phyloP scores from a whole-genome alignment of 129 eudicot species.

The carrot (Daucus carota) region DH1_v3.0 NC_030388.2:32399001-32399500 shows the following conservation, averaged over 20 bases:
- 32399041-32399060: neutral
- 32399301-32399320: too few relatives aligned
- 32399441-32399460: too few relatives aligned
- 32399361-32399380: too few relatives aligned
- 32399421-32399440: too few relatives aligned
- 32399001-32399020: neutral
- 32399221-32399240: constrained; percentile 74
- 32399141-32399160: neutral
- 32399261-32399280: constrained; percentile 77
- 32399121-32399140: neutral
- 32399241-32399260: constrained; percentile 85
- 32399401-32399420: too few relatives aligned
- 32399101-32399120: neutral
- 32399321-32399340: too few relatives aligned
- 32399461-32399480: too few relatives aligned
- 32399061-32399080: neutral
- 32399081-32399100: neutral
- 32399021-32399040: neutral
- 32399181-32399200: too few relatives aligned
- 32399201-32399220: constrained; percentile 91
- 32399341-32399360: too few relatives aligned
- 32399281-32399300: too few relatives aligned
- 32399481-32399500: too few relatives aligned
- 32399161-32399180: neutral
- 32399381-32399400: too few relatives aligned